phyloP scores from a whole-genome alignment of 129 eudicot species.

The Helianthus annuus region DNA sequence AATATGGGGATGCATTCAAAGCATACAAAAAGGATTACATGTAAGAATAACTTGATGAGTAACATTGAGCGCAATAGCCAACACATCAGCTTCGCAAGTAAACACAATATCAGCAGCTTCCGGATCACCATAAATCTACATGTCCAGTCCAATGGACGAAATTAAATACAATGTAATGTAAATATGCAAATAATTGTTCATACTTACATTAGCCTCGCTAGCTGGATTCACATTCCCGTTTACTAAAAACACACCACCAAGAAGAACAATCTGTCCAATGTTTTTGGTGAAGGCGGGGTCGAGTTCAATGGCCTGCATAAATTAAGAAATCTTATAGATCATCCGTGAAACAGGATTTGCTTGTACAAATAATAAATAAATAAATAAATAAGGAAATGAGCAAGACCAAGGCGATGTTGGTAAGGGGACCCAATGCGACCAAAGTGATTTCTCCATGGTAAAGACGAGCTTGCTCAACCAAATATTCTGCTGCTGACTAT shows the following conservation, averaged over 20 bases:
- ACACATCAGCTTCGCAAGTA: constrained; percentile 91
- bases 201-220: no score
- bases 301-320: constrained; percentile 71
- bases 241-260: no score
- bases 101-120: constrained; percentile 97
- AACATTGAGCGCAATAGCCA: constrained; percentile 90
- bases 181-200: no score
- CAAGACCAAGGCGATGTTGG: constrained; percentile 85
- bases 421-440: constrained; percentile 95
- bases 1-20: neutral
- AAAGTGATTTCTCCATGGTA: constrained; percentile 86
- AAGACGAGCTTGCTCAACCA: constrained; percentile 66
- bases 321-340: constrained; percentile 4
- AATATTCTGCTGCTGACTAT: constrained; percentile 81
- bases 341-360: neutral
- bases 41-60: constrained; percentile 89
- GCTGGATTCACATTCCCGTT: no score
- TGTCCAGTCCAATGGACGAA: constrained; percentile 15
- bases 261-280: no score
- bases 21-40: constrained; percentile 42
- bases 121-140: constrained; percentile 96
- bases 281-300: constrained; percentile 83
- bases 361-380: neutral
- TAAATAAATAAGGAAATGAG: constrained; percentile 16
- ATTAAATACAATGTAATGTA: neutral